Evolutionary conservation across 345 rosid species (phyloP).

Genomic region (Gossypium sturtianum): DNA sequence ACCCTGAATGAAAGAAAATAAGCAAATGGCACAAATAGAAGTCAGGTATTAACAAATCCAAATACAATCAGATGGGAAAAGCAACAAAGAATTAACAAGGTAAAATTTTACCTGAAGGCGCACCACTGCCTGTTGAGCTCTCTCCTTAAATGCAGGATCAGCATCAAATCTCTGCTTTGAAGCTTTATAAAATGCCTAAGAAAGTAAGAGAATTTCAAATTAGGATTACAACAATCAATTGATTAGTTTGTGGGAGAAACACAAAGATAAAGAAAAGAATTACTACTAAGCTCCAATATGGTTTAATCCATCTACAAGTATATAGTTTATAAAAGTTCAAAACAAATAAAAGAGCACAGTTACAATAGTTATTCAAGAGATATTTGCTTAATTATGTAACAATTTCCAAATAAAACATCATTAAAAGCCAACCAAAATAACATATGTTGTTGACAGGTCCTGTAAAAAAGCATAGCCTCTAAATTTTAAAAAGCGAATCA

Average conservation of each 20-base stretch:
- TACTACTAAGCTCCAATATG: not conserved
- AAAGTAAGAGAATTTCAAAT: constrained; percentile 9
- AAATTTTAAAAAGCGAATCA: not conserved
- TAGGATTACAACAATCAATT: constrained; percentile 12
- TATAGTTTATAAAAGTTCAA: not conserved
- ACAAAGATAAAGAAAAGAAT: not conserved
- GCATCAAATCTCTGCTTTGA: constrained; percentile 71
- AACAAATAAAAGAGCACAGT: not conserved
- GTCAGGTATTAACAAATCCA: not conserved
- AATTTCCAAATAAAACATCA: not conserved
- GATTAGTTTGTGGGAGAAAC: not conserved
- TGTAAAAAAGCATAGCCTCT: not conserved
- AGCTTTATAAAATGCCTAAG: constrained; percentile 70
- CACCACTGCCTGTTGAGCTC: constrained; percentile 89
- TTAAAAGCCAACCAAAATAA: not conserved
- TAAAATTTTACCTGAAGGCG: constrained; percentile 64
- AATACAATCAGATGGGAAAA: not conserved
- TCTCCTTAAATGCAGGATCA: constrained; percentile 72
- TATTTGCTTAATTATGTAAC: not conserved
- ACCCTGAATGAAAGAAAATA: constrained; percentile 36
- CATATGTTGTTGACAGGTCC: not conserved
- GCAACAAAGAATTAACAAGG: not conserved
- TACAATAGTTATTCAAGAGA: not conserved
- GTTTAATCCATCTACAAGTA: not conserved
- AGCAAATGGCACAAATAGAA: not conserved